These are phyloP conservation scores for Tulasnella calospora DNA, from an alignment of 768 basidiomycete genomes.

Conservation along the genomic window DNA sequence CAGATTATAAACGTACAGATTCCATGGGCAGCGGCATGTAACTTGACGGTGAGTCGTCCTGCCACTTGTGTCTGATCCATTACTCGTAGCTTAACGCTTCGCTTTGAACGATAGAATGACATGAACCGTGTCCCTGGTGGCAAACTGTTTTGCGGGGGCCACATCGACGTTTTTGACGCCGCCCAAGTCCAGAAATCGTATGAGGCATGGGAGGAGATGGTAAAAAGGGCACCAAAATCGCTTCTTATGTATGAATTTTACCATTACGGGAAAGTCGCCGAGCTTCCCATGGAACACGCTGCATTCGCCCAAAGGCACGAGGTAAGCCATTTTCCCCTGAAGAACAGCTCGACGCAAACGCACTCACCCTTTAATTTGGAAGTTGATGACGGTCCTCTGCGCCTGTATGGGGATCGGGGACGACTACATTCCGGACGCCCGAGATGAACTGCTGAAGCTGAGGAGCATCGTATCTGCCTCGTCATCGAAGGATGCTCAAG, in stretches of 20 bases:
- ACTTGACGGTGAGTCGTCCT: not conserved
- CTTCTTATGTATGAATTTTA: constrained; percentile 16
- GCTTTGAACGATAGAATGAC: not conserved
- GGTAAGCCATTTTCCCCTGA: not conserved
- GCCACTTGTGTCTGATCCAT: not conserved
- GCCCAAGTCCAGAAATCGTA: not conserved
- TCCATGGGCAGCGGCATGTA: not conserved
- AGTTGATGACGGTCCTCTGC: not conserved
- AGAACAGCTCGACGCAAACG: not conserved
- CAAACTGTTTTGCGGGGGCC: not conserved
- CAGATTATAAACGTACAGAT: not conserved
- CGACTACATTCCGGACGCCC: not conserved
- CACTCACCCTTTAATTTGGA: not conserved
- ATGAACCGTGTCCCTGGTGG: not conserved
- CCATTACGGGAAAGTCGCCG: constrained; percentile 16
- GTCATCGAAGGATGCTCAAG: not conserved
- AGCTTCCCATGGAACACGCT: not conserved
- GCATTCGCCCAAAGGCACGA: constrained; percentile 12
- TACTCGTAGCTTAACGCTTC: not conserved
- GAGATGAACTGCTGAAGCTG: not conserved
- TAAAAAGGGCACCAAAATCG: not conserved
- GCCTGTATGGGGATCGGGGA: not conserved
- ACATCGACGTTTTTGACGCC: constrained; percentile 6
- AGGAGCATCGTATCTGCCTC: not conserved
- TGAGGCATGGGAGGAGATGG: constrained; percentile 10